Evolutionary conservation across 139 green algal species (phyloP).

Genomic region (Dunaliella sp.): DNA sequence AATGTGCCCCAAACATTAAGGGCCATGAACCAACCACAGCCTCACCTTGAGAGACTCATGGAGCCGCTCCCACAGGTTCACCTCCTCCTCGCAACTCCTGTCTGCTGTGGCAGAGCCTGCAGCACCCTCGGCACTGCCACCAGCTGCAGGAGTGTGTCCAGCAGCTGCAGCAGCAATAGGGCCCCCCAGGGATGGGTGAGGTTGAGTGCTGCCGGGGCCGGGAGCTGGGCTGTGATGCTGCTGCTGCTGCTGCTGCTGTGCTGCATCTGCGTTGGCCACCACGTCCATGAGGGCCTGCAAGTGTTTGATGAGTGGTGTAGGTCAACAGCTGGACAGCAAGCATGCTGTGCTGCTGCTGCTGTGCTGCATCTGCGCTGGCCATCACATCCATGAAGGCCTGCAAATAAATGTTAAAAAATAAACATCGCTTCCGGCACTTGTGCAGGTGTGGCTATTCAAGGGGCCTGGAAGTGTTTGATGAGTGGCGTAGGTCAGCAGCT

Average conservation of each 20-base stretch:
- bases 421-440: no score
- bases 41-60: slow-evolving; percentile 22
- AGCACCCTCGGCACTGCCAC: no score
- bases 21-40: no score
- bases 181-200: not conserved
- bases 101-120: no score
- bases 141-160: not conserved
- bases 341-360: no score
- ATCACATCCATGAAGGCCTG: not conserved
- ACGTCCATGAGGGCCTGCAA: slow-evolving; percentile 1
- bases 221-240: not conserved
- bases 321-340: no score
- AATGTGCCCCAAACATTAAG: no score
- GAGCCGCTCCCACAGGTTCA: slow-evolving; percentile 25
- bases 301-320: not conserved
- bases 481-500: not conserved
- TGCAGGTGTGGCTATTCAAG: no score
- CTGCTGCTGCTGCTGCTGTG: not conserved
- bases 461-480: not conserved
- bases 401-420: no score
- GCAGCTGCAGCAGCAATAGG: no score
- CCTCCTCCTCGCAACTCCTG: not conserved
- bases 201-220: not conserved
- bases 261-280: not conserved
- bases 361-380: not conserved